Evolutionary conservation across 1,284 basidiomycete genomes (phyloP), one percentile per base, ranked within the genome.

Genomic region (Coniophora puteana): DNA sequence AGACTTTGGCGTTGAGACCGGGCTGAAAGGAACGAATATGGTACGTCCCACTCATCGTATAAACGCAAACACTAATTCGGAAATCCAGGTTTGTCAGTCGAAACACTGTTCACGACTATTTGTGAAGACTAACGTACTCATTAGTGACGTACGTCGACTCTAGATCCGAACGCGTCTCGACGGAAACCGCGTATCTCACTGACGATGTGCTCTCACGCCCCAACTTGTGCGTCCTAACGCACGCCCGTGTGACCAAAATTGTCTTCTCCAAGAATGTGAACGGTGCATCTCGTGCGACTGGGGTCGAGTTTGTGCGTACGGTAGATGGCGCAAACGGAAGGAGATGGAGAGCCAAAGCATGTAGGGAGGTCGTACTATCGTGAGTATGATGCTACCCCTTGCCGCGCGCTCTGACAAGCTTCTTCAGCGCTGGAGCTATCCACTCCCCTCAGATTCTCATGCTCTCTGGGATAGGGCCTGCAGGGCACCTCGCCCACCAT

Each of bases 361-460:
- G 53, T 58, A 80, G 73, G 46, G 80, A 87, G 47, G 69, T 85
- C 36, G 63, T 86, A 12, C 40, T 86, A n/a, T 73, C 73, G 78
- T 83, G 52, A 46, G 72, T 68, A 45, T 44, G 26, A 30, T 25
- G 14, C 14, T 18, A 30, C 31, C 12, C 29, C 25, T 36, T n/a
- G n/a, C 43, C n/a, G n/a, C n/a, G n/a, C n/a, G n/a, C n/a, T n/a
- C n/a, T n/a, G n/a, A n/a, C n/a, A n/a, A n/a, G n/a, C n/a, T n/a
- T n/a, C 23, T 5, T 24, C 45, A 85, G 84, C 26, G 78, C 74
- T 18, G 82, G 83, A 0, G 72, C 80, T 0, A 59, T 84, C 8
- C 78, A 82, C 43, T 73, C 78, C 10, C 83, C 83, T 10, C 58
- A 89, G 68, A 73, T 89, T 29, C 70, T 91, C 11, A 72, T 87